Evolutionary conservation across 2,329 filamentous ascomycete genomes (phyloP).

Genomic region (Trichoderma sp.): DNA sequence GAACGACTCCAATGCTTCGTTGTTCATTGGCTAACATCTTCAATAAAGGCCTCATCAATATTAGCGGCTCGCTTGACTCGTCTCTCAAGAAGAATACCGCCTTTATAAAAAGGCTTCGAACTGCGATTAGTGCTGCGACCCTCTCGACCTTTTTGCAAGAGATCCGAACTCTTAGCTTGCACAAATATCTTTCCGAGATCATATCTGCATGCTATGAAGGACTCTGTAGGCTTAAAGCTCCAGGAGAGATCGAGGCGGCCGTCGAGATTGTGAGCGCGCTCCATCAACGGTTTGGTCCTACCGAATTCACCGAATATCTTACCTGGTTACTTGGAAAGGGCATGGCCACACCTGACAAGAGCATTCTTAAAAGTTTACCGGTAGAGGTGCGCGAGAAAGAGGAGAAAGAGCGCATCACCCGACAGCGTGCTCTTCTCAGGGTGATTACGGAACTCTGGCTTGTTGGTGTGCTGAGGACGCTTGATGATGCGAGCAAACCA

Average conservation of each 20-base stretch:
- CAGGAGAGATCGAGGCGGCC: conserved; percentile 87
- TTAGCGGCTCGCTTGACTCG: conserved; percentile 83
- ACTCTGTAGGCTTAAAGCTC: conserved; percentile 85
- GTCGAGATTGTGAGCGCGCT: conserved; percentile 94
- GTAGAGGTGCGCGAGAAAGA: conserved; percentile 89
- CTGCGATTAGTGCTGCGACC: conserved; percentile 79
- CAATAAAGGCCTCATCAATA: conserved; percentile 71
- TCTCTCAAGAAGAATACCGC: conserved; percentile 98
- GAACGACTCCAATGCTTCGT: neutral
- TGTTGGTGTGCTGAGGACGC: conserved; percentile 80
- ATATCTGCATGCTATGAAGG: conserved; percentile 96
- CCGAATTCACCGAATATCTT: conserved; percentile 87
- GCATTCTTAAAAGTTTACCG: conserved; percentile 74
- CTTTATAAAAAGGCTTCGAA: conserved; percentile 94
- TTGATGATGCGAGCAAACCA: conserved; percentile 67
- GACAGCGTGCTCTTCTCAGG: conserved; percentile 83
- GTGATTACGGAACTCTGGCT: conserved; percentile 97
- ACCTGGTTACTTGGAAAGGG: conserved; percentile 92
- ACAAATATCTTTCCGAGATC: conserved; percentile 97
- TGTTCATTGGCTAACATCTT: conserved; percentile 5
- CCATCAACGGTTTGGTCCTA: conserved; percentile 89
- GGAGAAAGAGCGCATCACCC: conserved; percentile 87
- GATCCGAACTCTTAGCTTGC: conserved; percentile 84
- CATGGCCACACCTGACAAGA: conserved; percentile 87
- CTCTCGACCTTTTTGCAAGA: conserved; percentile 86